Evolutionary conservation across 2,329 filamentous ascomycete species (phyloP).

Genomic region (Boeremia exigua): DNA sequence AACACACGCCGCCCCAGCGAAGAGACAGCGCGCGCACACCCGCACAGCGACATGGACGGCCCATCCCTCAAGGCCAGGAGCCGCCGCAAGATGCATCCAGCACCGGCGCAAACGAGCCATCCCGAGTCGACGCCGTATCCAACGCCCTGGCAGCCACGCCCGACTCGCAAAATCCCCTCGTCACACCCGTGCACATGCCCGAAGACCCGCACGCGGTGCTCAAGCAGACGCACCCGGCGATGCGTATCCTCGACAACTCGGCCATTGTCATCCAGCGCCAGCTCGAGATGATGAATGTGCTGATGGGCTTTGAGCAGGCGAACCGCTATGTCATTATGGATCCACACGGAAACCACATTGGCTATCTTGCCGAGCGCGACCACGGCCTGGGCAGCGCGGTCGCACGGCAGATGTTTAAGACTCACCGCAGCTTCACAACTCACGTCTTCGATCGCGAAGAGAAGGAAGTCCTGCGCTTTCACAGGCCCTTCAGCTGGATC

Average conservation of each 20-base stretch:
- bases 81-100: slow-evolving; percentile 18
- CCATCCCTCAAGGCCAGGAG: slow-evolving; percentile 6
- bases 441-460: slow-evolving; percentile 68
- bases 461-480: slow-evolving; percentile 66
- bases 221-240: slow-evolving; percentile 64
- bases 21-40: slow-evolving; percentile 20
- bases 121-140: slow-evolving; percentile 52
- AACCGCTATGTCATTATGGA: slow-evolving; percentile 71
- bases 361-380: slow-evolving; percentile 69
- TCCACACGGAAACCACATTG: slow-evolving; percentile 67
- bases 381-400: slow-evolving; percentile 63
- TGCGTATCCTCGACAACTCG: slow-evolving; percentile 64
- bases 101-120: slow-evolving; percentile 19
- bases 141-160: slow-evolving; percentile 52
- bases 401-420: slow-evolving; percentile 65
- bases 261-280: slow-evolving; percentile 68
- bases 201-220: slow-evolving; percentile 66
- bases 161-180: slow-evolving; percentile 56
- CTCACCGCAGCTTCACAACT: slow-evolving; percentile 68
- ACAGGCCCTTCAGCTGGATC: slow-evolving; percentile 69
- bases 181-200: slow-evolving; percentile 66
- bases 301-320: slow-evolving; percentile 71
- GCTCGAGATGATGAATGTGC: slow-evolving; percentile 69
- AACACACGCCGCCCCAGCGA: slow-evolving; percentile 20
- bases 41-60: slow-evolving; percentile 13